Percentiles rank a stretch among this genome's conserved stretches.
Evolutionary conservation across 495 filamentous ascomycete species (phyloP).

Genomic region (Penicillium daleae): DNA sequence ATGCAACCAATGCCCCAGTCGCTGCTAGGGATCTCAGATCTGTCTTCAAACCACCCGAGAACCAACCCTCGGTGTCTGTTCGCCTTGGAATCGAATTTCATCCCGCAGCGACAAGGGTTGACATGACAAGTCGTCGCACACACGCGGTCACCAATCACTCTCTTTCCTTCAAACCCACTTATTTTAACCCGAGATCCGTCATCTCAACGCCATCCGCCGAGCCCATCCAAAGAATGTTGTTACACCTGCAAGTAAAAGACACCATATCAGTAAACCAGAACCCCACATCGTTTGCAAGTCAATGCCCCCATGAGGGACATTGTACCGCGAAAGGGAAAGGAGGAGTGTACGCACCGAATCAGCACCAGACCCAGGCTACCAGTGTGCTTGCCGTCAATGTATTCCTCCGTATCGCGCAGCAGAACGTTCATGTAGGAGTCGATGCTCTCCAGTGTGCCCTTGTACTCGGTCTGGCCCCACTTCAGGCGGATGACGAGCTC

Average conservation of each 20-base stretch:
- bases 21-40: not conserved
- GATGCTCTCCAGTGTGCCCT: constrained; percentile 84
- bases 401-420: constrained; percentile 86
- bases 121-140: not conserved
- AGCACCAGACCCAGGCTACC: constrained; percentile 86
- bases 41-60: not conserved
- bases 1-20: not conserved
- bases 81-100: not conserved
- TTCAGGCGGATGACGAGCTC: constrained; percentile 90
- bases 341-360: constrained; percentile 67
- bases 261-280: constrained; percentile 2
- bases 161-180: constrained; percentile 6
- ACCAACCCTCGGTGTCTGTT: not conserved
- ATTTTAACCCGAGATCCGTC: constrained; percentile 54
- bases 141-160: not conserved
- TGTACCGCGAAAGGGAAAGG: too few species aligned
- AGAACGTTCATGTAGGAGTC: constrained; percentile 99
- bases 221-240: constrained; percentile 94
- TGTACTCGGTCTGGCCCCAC: constrained; percentile 98
- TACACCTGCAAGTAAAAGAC: constrained; percentile 60
- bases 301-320: too few species aligned
- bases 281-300: not conserved
- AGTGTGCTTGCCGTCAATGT: constrained; percentile 83
- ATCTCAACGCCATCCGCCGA: constrained; percentile 63
- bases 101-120: not conserved